Conservation (phyloP, 2,329 filamentous ascomycete genomes). For the Apiospora phragmitis region DNA sequence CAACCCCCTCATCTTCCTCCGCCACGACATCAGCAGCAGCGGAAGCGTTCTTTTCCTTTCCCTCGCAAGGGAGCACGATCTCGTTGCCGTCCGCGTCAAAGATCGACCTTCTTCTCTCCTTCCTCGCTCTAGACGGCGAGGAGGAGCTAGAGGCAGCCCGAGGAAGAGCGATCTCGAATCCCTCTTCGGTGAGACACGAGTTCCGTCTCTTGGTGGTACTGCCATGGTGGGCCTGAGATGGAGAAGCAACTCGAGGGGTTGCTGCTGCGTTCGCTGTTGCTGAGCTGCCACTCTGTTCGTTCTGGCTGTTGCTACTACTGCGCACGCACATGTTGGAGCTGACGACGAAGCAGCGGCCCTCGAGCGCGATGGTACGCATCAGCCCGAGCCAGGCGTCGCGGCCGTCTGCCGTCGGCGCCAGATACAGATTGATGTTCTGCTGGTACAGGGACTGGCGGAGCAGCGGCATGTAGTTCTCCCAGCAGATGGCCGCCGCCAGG, state of each 20-base stretch:
- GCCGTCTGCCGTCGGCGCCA: constrained; percentile 86
- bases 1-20: constrained; percentile 23
- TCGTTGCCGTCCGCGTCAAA: constrained; percentile 57
- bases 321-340: constrained; percentile 81
- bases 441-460: constrained; percentile 80
- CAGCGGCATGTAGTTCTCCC: constrained; percentile 83
- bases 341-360: constrained; percentile 83
- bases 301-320: constrained; percentile 55
- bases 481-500: constrained; percentile 86
- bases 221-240: neutral
- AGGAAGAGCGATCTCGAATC: constrained; percentile 48
- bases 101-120: constrained; percentile 40
- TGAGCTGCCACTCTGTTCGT: constrained; percentile 44
- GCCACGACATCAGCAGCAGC: constrained; percentile 20
- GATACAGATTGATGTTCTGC: constrained; percentile 89
- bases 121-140: constrained; percentile 14
- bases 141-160: constrained; percentile 9
- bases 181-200: constrained; percentile 47
- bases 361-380: constrained; percentile 79
- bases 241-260: neutral
- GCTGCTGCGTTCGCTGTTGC: neutral
- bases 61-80: constrained; percentile 42
- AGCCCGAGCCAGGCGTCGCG: constrained; percentile 79
- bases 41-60: neutral
- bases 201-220: constrained; percentile 27